Conservation (phyloP, 345 rosid genomes). For the Bretschneidera sinensis region DNA sequence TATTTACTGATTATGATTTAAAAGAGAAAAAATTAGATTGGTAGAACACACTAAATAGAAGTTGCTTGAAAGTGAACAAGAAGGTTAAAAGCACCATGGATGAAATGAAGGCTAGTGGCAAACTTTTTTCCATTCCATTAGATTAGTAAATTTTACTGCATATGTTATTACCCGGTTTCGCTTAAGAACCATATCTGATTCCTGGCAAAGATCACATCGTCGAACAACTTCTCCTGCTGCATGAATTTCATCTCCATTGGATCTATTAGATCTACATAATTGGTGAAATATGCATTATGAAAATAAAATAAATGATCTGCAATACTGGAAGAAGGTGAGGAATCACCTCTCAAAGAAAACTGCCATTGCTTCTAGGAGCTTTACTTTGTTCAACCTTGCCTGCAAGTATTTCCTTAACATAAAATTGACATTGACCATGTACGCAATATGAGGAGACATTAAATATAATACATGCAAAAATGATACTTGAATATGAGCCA, state of each 20-base stretch:
- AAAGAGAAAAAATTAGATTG: not conserved
- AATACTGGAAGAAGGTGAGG: constrained; percentile 12
- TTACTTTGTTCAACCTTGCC: constrained; percentile 73
- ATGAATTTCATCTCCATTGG: constrained; percentile 51
- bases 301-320: constrained; percentile 8
- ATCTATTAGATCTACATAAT: constrained; percentile 52
- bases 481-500: not conserved
- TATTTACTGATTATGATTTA: no score
- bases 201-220: constrained; percentile 67
- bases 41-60: no score
- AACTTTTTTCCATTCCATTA: not conserved
- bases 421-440: constrained; percentile 1
- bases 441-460: not conserved
- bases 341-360: constrained; percentile 84
- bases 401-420: constrained; percentile 27
- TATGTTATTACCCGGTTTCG: constrained; percentile 56
- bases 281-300: constrained; percentile 16
- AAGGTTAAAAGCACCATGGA: not conserved
- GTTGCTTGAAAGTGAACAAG: not conserved
- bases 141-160: not conserved
- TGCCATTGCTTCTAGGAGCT: constrained; percentile 84
- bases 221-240: constrained; percentile 65
- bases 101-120: not conserved
- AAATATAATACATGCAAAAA: not conserved
- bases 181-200: constrained; percentile 86